phyloP scores from a whole-genome alignment of 352 stramenopile species.

The Phytophthora pseudosyringae region DNA sequence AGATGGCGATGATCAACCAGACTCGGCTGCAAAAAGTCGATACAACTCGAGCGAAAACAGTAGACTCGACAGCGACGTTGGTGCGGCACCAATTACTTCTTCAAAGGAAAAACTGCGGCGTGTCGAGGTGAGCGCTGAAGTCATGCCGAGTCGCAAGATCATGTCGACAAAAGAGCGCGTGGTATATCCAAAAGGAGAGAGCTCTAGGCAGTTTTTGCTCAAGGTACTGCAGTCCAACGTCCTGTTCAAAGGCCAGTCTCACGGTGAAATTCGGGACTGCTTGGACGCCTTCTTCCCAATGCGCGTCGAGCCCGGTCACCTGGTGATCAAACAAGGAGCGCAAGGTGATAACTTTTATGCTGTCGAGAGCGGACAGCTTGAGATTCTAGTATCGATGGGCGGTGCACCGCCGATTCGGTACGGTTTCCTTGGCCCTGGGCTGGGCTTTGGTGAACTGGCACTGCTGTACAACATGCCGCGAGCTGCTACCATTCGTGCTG shows the following conservation, averaged over 20 bases:
- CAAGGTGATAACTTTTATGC: slow-evolving; percentile 86
- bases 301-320: slow-evolving; percentile 39
- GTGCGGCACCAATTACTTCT: neutral
- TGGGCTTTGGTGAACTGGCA: slow-evolving; percentile 96
- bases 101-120: slow-evolving; percentile 45
- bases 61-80: slow-evolving; percentile 7
- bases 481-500: slow-evolving; percentile 91
- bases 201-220: slow-evolving; percentile 58
- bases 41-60: slow-evolving; percentile 13
- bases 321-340: slow-evolving; percentile 74
- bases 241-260: slow-evolving; percentile 69
- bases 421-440: slow-evolving; percentile 58
- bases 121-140: slow-evolving; percentile 79
- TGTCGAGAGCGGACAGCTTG: slow-evolving; percentile 65
- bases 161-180: slow-evolving; percentile 55
- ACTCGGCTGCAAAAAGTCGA: slow-evolving; percentile 12
- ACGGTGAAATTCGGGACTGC: slow-evolving; percentile 64
- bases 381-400: slow-evolving; percentile 69
- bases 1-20: slow-evolving; percentile 6
- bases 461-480: slow-evolving; percentile 97
- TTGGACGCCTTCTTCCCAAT: slow-evolving; percentile 81
- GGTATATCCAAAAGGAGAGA: slow-evolving; percentile 69
- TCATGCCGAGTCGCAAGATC: slow-evolving; percentile 78
- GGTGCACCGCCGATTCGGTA: slow-evolving; percentile 71
- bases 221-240: slow-evolving; percentile 80